These are phyloP conservation scores for Xenoacremonium recifei DNA, from an alignment of 2,329 filamentous ascomycete species.

Conservation along the genomic window DNA sequence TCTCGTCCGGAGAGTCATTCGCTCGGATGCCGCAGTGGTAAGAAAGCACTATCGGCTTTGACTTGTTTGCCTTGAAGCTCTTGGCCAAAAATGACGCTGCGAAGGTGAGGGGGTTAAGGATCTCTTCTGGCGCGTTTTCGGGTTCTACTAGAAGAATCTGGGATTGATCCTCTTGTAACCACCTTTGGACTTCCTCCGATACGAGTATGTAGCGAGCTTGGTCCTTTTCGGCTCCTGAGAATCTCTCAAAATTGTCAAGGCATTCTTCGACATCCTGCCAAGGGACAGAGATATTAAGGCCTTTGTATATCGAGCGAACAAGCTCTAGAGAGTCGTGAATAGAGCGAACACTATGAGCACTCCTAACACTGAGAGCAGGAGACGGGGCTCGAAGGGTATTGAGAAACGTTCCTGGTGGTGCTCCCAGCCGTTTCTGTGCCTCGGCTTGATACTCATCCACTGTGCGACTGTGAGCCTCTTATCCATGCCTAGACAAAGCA, in stretches of 20 bases:
- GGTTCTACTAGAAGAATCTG: not conserved
- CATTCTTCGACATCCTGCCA: not conserved
- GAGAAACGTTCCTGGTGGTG: not conserved
- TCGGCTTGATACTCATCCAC: not conserved
- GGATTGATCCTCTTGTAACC: not conserved
- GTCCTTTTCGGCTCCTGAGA: not conserved
- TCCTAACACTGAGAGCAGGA: not conserved
- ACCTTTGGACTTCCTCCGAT: not conserved
- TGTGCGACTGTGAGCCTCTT: not conserved
- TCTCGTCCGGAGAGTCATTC: not conserved
- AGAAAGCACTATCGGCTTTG: not conserved
- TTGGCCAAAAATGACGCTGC: not conserved
- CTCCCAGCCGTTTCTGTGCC: not conserved
- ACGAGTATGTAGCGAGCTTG: not conserved
- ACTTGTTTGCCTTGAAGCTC: not conserved
- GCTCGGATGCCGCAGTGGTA: not conserved
- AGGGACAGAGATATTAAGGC: not conserved
- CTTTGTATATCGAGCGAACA: not conserved
- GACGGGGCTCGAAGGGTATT: not conserved
- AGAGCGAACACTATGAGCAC: not conserved
- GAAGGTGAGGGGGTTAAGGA: not conserved
- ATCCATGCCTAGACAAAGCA: not conserved
- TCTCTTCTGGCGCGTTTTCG: not conserved
- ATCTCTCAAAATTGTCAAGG: not conserved
- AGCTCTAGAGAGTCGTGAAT: not conserved